Conservation (phyloP, 1,284 basidiomycete genomes). For the Leucoagaricus sp. region DNA sequence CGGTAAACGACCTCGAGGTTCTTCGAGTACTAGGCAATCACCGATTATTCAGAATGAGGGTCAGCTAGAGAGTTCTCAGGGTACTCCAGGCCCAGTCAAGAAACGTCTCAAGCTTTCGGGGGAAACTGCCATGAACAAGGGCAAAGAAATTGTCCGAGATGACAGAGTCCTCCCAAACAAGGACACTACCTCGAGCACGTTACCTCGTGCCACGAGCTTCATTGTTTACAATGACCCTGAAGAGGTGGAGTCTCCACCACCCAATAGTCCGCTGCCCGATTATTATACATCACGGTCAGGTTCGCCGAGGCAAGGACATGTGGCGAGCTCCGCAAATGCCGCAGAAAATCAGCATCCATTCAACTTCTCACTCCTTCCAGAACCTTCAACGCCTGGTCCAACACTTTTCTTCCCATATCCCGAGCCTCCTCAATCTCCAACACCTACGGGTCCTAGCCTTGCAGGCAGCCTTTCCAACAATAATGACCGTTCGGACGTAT, state of each 20-base stretch:
- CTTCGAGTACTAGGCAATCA: slow-evolving; percentile 41
- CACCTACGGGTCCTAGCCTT: slow-evolving; percentile 45
- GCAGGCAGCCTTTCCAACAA: slow-evolving; percentile 25
- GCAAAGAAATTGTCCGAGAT: slow-evolving; percentile 8
- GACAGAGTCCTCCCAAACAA: slow-evolving; percentile 18
- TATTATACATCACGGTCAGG: slow-evolving; percentile 39
- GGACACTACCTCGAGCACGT: slow-evolving; percentile 13
- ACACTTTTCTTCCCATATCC: slow-evolving; percentile 54
- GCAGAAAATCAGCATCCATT: slow-evolving; percentile 20
- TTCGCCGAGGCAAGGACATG: slow-evolving; percentile 4
- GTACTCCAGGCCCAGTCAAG: slow-evolving; percentile 46
- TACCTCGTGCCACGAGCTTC: slow-evolving; percentile 36
- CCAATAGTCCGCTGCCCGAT: slow-evolving; percentile 51
- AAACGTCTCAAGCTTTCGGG: slow-evolving; percentile 45
- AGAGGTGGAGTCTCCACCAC: slow-evolving; percentile 42
- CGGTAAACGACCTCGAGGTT: slow-evolving; percentile 64
- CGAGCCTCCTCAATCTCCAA: slow-evolving; percentile 70
- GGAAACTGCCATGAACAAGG: slow-evolving; percentile 12
- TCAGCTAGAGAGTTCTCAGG: slow-evolving; percentile 36
- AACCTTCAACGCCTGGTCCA: slow-evolving; percentile 24
- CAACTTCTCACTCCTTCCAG: slow-evolving; percentile 17
- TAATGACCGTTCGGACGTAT: slow-evolving; percentile 41
- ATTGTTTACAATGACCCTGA: slow-evolving; percentile 44
- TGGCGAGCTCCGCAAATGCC: slow-evolving; percentile 15
- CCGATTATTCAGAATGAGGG: slow-evolving; percentile 43